Evolutionary conservation across 345 rosid species (phyloP), one percentile per base, ranked within the genome.

Genomic region (Gossypium thurberi): DNA sequence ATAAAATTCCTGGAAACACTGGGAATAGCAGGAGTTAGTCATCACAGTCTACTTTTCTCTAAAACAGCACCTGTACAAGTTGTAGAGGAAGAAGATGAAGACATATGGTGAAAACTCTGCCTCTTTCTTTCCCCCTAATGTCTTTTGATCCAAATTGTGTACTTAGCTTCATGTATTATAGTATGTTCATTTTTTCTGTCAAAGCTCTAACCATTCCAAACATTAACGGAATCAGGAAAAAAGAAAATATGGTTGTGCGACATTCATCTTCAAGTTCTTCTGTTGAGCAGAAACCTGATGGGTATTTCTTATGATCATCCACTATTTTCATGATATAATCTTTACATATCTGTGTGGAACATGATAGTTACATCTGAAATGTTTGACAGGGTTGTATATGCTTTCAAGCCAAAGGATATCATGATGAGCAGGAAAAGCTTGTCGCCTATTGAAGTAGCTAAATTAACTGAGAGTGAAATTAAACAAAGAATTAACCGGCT

Each of bases 1-100:
- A 77, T 89, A 10, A 82, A 85, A 75, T 95, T 90, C 74, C 84
- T 95, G 44, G 86, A 89, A 80, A 88, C 91, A 20, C 84, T 83
- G 20, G 96, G 98, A 13, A 91, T 95, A 70, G 97, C 96, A n/a
- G 99, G 99, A 74, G 91, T 95, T 57, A 95, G 99, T 77, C 89
- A 95, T 75, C 99, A 95, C 79, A 95, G 96, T 77, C 79, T 95
- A 72, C 91, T 95, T 64, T 92, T 90, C 87, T 95, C 99, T 37
- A 95, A 92, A 82, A 81, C 91, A 23, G 88, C 90, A 75, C 94
- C 91, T 21, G 82, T 84, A 42, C 89, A 85, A 78, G 86, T 80
- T 46, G 87, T 76, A 62, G 85, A 81, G 15, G 86, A 85, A 76
- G 98, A 90, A 17, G 92, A 80, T 25, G 87, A 82, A 75, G 89